Conservation (phyloP, 805 yeast genomes). For the Kodamaea restingae region DNA sequence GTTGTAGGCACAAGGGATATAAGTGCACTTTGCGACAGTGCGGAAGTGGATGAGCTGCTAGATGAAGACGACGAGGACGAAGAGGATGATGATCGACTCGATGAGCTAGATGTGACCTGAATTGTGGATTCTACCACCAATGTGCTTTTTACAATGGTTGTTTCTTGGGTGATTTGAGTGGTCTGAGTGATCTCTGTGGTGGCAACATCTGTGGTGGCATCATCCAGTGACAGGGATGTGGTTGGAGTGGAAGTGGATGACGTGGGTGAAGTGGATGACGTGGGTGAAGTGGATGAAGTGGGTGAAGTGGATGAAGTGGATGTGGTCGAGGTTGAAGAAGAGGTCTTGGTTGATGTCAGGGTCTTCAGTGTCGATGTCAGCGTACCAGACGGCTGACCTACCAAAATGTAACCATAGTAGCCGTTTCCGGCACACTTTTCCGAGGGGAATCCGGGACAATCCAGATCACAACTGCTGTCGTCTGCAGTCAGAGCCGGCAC, state of each 20-base stretch:
- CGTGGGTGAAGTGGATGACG: neutral
- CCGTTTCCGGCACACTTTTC: slow-evolving; percentile 44
- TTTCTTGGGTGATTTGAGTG: slow-evolving; percentile 12
- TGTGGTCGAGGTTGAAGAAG: slow-evolving; percentile 1
- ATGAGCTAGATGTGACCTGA: neutral
- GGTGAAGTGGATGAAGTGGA: slow-evolving; percentile 7
- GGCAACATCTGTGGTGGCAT: neutral
- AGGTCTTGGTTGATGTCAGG: neutral
- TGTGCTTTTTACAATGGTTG: slow-evolving; percentile 8
- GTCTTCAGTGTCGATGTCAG: slow-evolving; percentile 1
- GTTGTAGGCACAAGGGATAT: slow-evolving; percentile 15
- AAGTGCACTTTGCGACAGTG: neutral
- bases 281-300: neutral
- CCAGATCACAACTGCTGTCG: slow-evolving; percentile 28
- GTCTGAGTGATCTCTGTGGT: slow-evolving; percentile 12
- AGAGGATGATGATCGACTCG: neutral
- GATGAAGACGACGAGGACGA: slow-evolving; percentile 14
- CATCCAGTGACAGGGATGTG: too few relatives aligned
- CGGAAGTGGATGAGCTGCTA: slow-evolving; percentile 9
- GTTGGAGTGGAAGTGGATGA: too few relatives aligned
- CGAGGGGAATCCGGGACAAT: slow-evolving; percentile 44
- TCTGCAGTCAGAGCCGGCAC: slow-evolving; percentile 42
- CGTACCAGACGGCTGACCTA: slow-evolving; percentile 21
- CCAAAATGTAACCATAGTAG: slow-evolving; percentile 50
- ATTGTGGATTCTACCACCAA: neutral